phyloP scores from a whole-genome alignment of 148 eudicot species.

The Heliamphora exappendiculata region DNA sequence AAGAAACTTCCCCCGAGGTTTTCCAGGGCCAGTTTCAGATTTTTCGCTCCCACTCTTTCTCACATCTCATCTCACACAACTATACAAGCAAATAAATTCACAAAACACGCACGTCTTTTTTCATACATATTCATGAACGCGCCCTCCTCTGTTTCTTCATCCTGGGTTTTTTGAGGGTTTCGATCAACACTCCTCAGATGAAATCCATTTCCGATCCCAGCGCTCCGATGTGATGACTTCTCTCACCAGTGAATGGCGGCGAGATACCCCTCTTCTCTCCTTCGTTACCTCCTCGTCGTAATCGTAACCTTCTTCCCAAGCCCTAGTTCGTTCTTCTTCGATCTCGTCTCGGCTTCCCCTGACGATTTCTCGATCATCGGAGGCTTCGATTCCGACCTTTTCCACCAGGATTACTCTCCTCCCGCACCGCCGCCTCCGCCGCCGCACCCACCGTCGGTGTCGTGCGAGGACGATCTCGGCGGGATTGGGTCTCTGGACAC shows the following conservation, averaged over 20 bases:
- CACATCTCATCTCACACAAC: background rate
- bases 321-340: constrained; percentile 11
- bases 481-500: constrained; percentile 79
- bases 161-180: background rate
- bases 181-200: constrained; percentile 12
- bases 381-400: constrained; percentile 17
- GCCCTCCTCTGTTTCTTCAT: background rate
- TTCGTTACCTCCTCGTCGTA: constrained; percentile 1
- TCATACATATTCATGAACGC: background rate
- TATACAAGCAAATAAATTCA: background rate
- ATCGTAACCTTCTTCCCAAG: background rate
- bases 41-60: background rate
- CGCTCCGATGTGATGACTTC: constrained; percentile 24
- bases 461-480: constrained; percentile 75
- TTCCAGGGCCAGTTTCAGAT: background rate
- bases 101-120: background rate
- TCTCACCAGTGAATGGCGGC: constrained; percentile 24
- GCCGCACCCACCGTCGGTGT: constrained; percentile 76
- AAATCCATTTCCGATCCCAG: constrained; percentile 8
- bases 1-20: background rate
- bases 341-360: background rate
- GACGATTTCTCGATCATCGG: constrained; percentile 15
- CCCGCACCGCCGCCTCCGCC: constrained; percentile 95
- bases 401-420: constrained; percentile 70
- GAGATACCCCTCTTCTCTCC: background rate